Base-by-base conservation (phyloP, 2,329 filamentous ascomycete genomes). In the Alternaria rosae region DNA sequence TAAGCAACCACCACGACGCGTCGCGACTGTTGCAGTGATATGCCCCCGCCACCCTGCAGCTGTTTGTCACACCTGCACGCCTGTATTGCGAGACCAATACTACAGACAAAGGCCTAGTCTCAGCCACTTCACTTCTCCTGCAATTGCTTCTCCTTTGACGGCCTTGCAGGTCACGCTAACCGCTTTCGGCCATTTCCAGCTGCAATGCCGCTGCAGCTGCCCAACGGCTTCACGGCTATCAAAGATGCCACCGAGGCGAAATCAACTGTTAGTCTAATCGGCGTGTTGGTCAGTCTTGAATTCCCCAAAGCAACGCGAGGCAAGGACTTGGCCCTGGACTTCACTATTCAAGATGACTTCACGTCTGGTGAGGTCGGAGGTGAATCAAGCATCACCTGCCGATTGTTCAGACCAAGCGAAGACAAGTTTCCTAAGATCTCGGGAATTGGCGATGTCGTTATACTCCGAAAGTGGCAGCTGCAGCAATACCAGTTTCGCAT, bases 221-320 rank as follows among this genome's bases (percentile, higher is more conserved):
- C 70, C n/a, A 62, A 60, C 15, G 78, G 78, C 38, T 87, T 87
- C 68, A 74, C 79, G 6, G 77, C 80, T 43, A 78, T 87, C 67
- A 72, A 79, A 64, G 75, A 88, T 26, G 60, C 58, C 43, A 61
- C 23, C 20, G 73, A 76, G 23, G 57, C 77, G 12, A 66, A 9
- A 15, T 68, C 25, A 73, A 26, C 58, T 6, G 81, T 89, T 65
- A 90, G 83, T 78, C 80, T 95, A 42, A 85, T 93, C 53, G 93
- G 92, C 1, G 78, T 94, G 5, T 86, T 94, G 4, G 86, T 87
- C 54, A 91, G 94, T 69, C 85, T 84, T 51, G 84, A 87, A n/a
- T 60, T 51, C 59, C 78, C 83, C 1, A 86, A 88, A 0, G 58
- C 75, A 11, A 88, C 88, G 1, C 80, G 64, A 56, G 84, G 86